phyloP scores from a whole-genome alignment of 2,329 filamentous ascomycete genomes.

The Aspergillus sp. region DNA sequence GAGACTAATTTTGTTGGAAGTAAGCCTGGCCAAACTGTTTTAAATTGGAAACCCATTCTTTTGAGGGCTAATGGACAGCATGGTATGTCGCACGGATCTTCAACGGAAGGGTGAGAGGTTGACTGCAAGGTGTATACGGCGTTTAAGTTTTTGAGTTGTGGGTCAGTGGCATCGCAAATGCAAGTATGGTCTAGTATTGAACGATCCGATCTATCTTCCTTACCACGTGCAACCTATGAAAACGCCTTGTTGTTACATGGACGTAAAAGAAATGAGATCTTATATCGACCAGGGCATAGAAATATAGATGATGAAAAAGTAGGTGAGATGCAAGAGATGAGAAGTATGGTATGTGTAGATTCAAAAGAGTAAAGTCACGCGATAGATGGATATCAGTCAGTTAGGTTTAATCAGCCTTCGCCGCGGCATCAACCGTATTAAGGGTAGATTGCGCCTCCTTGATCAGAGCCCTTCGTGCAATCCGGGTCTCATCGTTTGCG shows the following conservation, averaged over 20 bases:
- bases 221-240: not conserved
- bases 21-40: no score
- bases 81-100: no score
- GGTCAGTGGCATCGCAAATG: not conserved
- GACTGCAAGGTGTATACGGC: no score
- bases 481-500: conserved; percentile 63
- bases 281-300: not conserved
- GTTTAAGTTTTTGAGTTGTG: no score
- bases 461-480: conserved; percentile 49
- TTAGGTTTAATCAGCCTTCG: conserved; percentile 17
- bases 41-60: no score
- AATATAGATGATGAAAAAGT: not conserved
- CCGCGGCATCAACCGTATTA: conserved; percentile 36
- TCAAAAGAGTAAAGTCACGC: not conserved
- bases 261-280: not conserved
- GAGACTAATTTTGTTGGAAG: no score
- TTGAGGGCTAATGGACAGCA: no score
- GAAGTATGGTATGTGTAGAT: not conserved
- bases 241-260: not conserved
- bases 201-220: not conserved
- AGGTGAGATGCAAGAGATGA: not conserved
- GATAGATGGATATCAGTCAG: not conserved
- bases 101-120: no score
- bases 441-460: conserved; percentile 43
- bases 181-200: not conserved